Evolutionary conservation across 306 rosid genomes (phyloP), one percentile per base, ranked within the genome.

Genomic region (Heteromeles arbutifolia): DNA sequence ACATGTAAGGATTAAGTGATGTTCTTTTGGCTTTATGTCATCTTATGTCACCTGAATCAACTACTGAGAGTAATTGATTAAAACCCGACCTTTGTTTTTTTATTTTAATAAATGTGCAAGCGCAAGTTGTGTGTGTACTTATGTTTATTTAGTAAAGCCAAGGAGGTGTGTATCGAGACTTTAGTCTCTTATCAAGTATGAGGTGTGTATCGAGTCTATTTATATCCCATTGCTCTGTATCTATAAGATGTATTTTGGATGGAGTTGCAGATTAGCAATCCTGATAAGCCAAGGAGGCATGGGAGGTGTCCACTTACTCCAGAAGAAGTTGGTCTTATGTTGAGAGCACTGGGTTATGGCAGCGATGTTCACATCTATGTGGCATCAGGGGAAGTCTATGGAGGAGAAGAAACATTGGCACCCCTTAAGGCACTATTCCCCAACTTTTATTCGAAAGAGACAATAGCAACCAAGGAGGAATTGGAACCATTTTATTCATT

Each of bases 281-380:
- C 99, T 69, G 97, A 92, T 32, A 96, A 89, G 86, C 90, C 85
- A 82, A 89, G 99, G 88, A 96, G 98, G 84, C 99, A 92, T 79
- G 98, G 99, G 73, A 96, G 74, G 86, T 96, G 99, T 82, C 99
- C 99, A 58, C 91, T 96, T 63, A 96, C 99, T 74, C 99, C 99
- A 21, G 98, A 90, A 88, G 99, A 96, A 88, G 99, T 92, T 70
- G 99, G 98, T 83, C 89, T 96, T 83, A 92, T 96, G 99, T 85
- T 96, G 66, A 92, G 99, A 87, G 99, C 93, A 5, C 80, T 96
- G 77, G 99, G 99, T 32, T 96, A 92, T 89, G 94, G 92, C 67
- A 87, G 89, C 52, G 91, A 90, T 64, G 90, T 92, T 86, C 98
- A 96, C 78, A 89, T 96, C 68, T 96, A 96, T 75, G 99, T 96